Conservation (phyloP, 2,329 filamentous ascomycete genomes). For the Penicillium polonicum region DNA sequence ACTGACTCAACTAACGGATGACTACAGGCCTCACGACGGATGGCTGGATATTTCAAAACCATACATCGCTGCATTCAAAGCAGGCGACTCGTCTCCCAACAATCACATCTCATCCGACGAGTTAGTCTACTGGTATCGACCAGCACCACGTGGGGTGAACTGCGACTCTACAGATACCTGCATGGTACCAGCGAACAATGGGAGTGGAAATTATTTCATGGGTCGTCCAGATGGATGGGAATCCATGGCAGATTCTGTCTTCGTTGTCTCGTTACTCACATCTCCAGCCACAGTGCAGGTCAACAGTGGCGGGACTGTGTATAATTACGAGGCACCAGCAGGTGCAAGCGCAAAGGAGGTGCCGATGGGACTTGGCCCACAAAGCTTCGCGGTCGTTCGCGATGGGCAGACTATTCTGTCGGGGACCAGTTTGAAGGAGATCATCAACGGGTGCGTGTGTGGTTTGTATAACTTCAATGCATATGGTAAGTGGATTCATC, state of each 20-base stretch:
- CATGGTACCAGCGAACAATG: slow-evolving; percentile 47
- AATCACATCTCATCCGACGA: slow-evolving; percentile 49
- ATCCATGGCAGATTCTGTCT: slow-evolving; percentile 52
- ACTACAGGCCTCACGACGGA: slow-evolving; percentile 50
- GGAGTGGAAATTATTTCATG: slow-evolving; percentile 53
- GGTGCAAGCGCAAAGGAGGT: slow-evolving; percentile 45
- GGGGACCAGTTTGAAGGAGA: slow-evolving; percentile 20
- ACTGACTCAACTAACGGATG: background rate
- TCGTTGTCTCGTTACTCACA: slow-evolving; percentile 53
- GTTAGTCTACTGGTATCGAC: slow-evolving; percentile 58
- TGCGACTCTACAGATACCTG: slow-evolving; percentile 56
- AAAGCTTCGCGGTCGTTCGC: slow-evolving; percentile 47
- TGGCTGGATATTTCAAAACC: slow-evolving; percentile 56
- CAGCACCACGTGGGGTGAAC: slow-evolving; percentile 47
- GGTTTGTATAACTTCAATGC: slow-evolving; percentile 43
- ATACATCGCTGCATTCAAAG: slow-evolving; percentile 55
- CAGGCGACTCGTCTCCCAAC: slow-evolving; percentile 38
- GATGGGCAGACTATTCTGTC: slow-evolving; percentile 33
- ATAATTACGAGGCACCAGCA: slow-evolving; percentile 36
- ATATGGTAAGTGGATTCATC: slow-evolving; percentile 32
- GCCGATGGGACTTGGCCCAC: slow-evolving; percentile 45
- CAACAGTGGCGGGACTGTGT: slow-evolving; percentile 14
- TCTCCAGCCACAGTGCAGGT: slow-evolving; percentile 47
- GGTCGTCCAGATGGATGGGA: slow-evolving; percentile 54
- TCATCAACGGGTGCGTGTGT: slow-evolving; percentile 21